phyloP scores from a whole-genome alignment of 345 rosid species.

The Brassica cretica region DNA sequence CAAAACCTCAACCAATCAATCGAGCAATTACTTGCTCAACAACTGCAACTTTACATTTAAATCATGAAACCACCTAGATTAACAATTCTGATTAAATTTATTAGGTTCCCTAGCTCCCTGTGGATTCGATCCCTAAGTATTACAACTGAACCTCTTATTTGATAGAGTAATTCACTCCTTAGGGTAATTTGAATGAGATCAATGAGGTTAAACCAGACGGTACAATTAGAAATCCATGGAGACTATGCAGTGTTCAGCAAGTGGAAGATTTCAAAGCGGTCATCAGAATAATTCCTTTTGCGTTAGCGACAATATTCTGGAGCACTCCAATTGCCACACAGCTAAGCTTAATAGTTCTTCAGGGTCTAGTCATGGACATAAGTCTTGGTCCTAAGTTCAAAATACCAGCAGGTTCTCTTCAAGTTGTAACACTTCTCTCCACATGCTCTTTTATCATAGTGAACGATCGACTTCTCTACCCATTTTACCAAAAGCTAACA shows the following conservation, averaged over 20 bases:
- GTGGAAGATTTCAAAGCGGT: not conserved
- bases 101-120: no score
- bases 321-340: not conserved
- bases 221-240: not conserved
- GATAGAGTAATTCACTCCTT: no score
- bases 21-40: no score
- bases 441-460: not conserved
- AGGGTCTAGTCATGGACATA: not conserved
- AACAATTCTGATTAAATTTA: no score
- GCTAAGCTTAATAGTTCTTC: not conserved
- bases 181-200: no score
- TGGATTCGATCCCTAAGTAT: no score
- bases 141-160: no score
- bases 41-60: no score
- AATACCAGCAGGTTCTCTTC: not conserved
- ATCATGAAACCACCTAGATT: no score
- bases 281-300: not conserved
- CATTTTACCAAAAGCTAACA: not conserved
- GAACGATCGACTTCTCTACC: not conserved
- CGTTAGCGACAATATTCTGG: not conserved
- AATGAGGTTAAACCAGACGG: not conserved
- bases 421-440: not conserved
- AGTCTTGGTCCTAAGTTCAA: slow-evolving; percentile 1
- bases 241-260: not conserved
- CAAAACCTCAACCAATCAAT: no score